phyloP scores from a whole-genome alignment of 768 basidiomycete genomes.

The Amanita subjunquillea region DNA sequence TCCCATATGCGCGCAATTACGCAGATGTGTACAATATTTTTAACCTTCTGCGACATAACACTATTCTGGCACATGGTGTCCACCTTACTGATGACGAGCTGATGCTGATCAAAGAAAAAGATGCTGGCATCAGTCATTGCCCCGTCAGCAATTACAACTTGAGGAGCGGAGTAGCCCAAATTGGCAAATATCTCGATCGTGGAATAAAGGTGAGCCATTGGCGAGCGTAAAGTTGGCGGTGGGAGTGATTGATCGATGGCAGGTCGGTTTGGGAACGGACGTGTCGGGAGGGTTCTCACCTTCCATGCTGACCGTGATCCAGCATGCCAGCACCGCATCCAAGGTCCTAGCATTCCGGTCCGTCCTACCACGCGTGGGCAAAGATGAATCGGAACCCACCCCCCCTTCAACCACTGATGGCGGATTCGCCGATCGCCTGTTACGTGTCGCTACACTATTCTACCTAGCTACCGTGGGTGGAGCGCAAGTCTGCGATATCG shows the following conservation, averaged over 20 bases:
- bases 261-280: slow-evolving; percentile 95
- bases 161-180: slow-evolving; percentile 72
- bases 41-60: slow-evolving; percentile 67
- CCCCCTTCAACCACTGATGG: background rate
- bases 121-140: slow-evolving; percentile 84
- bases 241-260: background rate
- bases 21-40: slow-evolving; percentile 74
- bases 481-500: slow-evolving; percentile 69
- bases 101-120: slow-evolving; percentile 49
- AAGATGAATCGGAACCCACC: background rate
- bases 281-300: slow-evolving; percentile 80
- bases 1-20: slow-evolving; percentile 57
- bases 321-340: slow-evolving; percentile 69
- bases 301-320: slow-evolving; percentile 69
- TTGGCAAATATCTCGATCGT: slow-evolving; percentile 69
- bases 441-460: slow-evolving; percentile 67
- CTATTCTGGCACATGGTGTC: slow-evolving; percentile 83
- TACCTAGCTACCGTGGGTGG: slow-evolving; percentile 92
- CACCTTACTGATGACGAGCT: slow-evolving; percentile 70
- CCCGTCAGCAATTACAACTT: slow-evolving; percentile 92
- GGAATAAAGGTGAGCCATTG: slow-evolving; percentile 64
- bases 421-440: slow-evolving; percentile 45
- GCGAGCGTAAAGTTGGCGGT: background rate
- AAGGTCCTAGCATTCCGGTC: slow-evolving; percentile 58
- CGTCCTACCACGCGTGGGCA: slow-evolving; percentile 1